These are phyloP conservation scores for Coemansia sp. DNA, from an alignment of 192 early-diverging fungal species.

Conservation along the genomic window DNA sequence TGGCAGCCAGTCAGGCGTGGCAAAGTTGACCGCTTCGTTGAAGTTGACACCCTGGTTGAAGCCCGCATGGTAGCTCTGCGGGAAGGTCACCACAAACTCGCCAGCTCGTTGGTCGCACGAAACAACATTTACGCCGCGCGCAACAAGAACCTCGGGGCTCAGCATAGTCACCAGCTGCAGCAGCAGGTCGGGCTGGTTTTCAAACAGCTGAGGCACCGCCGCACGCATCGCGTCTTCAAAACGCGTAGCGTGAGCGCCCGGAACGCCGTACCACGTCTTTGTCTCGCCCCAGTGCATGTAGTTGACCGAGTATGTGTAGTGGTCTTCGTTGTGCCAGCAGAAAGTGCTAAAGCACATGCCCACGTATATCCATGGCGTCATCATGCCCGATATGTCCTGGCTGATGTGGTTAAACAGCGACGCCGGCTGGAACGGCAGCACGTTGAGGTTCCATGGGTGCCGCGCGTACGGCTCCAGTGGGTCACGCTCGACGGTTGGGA, in stretches of 20 bases:
- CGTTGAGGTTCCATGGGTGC: slow-evolving; percentile 86
- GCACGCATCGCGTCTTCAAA: slow-evolving; percentile 85
- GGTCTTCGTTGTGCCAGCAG: slow-evolving; percentile 98
- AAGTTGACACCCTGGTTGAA: slow-evolving; percentile 99
- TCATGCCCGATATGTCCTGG: slow-evolving; percentile 95
- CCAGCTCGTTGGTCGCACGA: slow-evolving; percentile 86
- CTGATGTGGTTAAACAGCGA: slow-evolving; percentile 87
- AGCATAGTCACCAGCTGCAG: slow-evolving; percentile 94
- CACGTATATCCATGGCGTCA: slow-evolving; percentile 95
- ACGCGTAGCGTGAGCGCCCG: slow-evolving; percentile 69
- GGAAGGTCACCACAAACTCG: slow-evolving; percentile 94
- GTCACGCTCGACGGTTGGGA: slow-evolving; percentile 69
- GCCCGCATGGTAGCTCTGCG: slow-evolving; percentile 91
- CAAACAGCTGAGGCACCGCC: slow-evolving; percentile 84
- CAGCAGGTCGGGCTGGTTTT: slow-evolving; percentile 85
- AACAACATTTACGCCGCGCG: slow-evolving; percentile 74
- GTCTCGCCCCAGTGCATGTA: slow-evolving; percentile 96
- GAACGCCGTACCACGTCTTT: slow-evolving; percentile 98
- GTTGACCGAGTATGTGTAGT: slow-evolving; percentile 95
- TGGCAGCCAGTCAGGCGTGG: slow-evolving; percentile 86
- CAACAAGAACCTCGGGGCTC: slow-evolving; percentile 69
- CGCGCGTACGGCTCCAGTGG: slow-evolving; percentile 66
- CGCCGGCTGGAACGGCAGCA: slow-evolving; percentile 75
- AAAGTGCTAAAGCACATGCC: slow-evolving; percentile 96
- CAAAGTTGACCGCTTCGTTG: slow-evolving; percentile 97